Evolutionary conservation across 1,284 basidiomycete genomes (phyloP).

Genomic region (Mycocalia duriaeana): DNA sequence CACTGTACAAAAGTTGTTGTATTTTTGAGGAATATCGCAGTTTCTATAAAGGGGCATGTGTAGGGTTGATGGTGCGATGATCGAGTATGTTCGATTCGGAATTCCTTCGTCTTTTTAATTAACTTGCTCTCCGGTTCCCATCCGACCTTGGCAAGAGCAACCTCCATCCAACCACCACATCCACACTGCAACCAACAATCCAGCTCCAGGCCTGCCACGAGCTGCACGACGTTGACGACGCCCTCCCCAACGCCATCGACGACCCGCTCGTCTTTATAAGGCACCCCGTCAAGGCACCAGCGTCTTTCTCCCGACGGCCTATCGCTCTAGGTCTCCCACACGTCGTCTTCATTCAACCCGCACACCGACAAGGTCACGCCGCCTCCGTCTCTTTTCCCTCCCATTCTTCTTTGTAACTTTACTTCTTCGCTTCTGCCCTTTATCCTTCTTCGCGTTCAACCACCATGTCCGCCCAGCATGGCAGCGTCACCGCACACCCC

Average conservation of each 20-base stretch:
- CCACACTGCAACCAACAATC: background rate
- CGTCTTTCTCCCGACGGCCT: too few species aligned
- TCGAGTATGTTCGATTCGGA: constrained; percentile 14
- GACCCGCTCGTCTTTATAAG: constrained; percentile 6
- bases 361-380: background rate
- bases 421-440: constrained; percentile 9
- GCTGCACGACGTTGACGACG: background rate
- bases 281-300: too few species aligned
- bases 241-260: constrained; percentile 10
- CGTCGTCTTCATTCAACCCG: constrained; percentile 11
- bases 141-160: constrained; percentile 18
- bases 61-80: constrained; percentile 1
- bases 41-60: constrained; percentile 7
- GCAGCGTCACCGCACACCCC: constrained; percentile 28
- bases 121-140: constrained; percentile 13
- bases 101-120: constrained; percentile 20
- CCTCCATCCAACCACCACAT: constrained; percentile 9
- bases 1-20: background rate
- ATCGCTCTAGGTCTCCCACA: constrained; percentile 8
- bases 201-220: too few species aligned
- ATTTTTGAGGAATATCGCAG: background rate
- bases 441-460: constrained; percentile 9
- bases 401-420: constrained; percentile 7
- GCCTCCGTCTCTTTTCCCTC: constrained; percentile 6
- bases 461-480: constrained; percentile 37